phyloP scores from a whole-genome alignment of 129 eudicot species.

The Gnaphalium uliginosum region DNA sequence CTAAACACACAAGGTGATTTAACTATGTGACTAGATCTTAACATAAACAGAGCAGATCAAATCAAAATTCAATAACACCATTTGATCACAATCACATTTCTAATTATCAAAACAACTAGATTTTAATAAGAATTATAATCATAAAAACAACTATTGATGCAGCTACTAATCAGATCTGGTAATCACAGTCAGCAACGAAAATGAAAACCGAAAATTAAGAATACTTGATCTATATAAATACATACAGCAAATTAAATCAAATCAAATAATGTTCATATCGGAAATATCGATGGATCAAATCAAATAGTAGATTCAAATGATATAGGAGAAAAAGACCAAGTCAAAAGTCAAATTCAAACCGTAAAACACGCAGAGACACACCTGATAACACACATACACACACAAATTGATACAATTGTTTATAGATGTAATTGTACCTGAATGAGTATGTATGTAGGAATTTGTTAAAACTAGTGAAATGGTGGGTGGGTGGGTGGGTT shows the following conservation, averaged over 20 bases:
- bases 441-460: neutral
- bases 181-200: neutral
- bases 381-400: neutral
- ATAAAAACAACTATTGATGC: neutral
- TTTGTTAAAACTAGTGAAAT: neutral
- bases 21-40: neutral
- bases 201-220: neutral
- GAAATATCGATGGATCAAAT: neutral
- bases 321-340: neutral
- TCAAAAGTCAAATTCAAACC: neutral
- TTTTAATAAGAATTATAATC: too few species aligned
- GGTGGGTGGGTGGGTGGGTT: neutral
- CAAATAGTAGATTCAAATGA: neutral
- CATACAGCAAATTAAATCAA: neutral
- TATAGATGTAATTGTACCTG: neutral
- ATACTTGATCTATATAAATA: neutral
- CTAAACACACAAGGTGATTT: neutral
- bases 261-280: neutral
- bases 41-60: neutral
- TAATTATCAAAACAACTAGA: neutral
- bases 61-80: too few species aligned
- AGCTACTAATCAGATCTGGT: neutral
- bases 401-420: neutral
- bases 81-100: neutral
- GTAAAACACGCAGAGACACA: slow-evolving; percentile 1